Base-by-base conservation (phyloP, 352 stramenopile genomes). In the Globisporangium uncinulatum region DNA sequence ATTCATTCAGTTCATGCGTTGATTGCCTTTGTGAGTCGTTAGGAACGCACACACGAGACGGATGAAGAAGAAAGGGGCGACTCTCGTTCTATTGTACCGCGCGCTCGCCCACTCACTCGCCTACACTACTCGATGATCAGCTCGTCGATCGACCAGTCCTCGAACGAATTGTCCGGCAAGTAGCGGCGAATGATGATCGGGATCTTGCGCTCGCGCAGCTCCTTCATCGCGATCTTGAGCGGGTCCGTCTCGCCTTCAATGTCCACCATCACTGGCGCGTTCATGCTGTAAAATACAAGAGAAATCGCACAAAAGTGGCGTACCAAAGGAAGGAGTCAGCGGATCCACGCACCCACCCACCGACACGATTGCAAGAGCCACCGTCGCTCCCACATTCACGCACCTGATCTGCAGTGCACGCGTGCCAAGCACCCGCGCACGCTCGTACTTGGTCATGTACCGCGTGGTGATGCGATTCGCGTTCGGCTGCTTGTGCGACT, bases 371-470 rank as follows among this genome's bases (percentile, higher is more conserved):
- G 24, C 4, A 29, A 29, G 24, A 29, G 24, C 24, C 24, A 29
- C 24, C 24, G 24, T 29, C 24, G 24, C 24, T 29, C 24, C 4
- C 24, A 29, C 24, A 29, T 29, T 29, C 14, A 56, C 69, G 7
- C 34, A 92, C 71, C 87, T 98, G 69, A 99, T 99, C 82, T 99
- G 97, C 39, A 99, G 79, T 44, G 97, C 97, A 17, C 97, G 79
- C 54, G 97, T 99, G 37, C 97, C 97, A 17, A 99, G 73, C 52
- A 99, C 96, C 39, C 97, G 87, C 15, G 97, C 97, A 59, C 93
- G 79, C 73, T 99, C 97, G 77, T 99, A 99, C 83, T 99, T 99
- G 51, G 97, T 99, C 82, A 99, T 97, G 82, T 99, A 99, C 42
- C 87, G 79, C 9, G 96, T 99, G 24, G 97, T 99, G 61, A 99